Evolutionary conservation across 2,329 filamentous ascomycete genomes (phyloP), one percentile per base, ranked within the genome.

Genomic region (Cephalotrichum gorgonifer): DNA sequence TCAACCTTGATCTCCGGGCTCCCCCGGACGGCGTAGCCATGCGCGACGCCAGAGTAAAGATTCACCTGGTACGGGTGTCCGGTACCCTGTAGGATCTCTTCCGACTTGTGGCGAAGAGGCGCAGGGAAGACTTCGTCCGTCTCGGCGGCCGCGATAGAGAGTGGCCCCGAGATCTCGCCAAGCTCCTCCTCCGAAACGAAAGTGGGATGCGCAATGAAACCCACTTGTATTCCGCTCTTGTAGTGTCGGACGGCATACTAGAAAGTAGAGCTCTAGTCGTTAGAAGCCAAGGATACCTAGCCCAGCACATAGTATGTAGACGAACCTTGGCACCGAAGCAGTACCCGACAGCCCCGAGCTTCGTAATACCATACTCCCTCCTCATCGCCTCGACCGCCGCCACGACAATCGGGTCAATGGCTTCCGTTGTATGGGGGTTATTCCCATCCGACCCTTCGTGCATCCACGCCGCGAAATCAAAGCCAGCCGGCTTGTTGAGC

Each of bases 161-260:
- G 65, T 1, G 85, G 85, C 0, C 78, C 80, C 17, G 71, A 70
- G 57, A 88, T 82, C 43, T 73, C 76, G 14, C 68, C 68, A 44
- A 88, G 75, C 64, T 88, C 85, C 3, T 79, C 77, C 52, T 79
- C 70, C 5, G 78, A 72, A 27, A 93, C 78, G 56, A 89, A 89
- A 23, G 80, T 86, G 1, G 88, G 88, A 64, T 93, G 88, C 2
- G 86, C 88, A 17, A 79, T 66, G 65, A 75, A 93, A 31, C 85
- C 87, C 47, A 77, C 85, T 48, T 86, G 74, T 54, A 91, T 73
- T 53, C 79, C 79, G 50, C 72, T 60, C 50, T 74, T 72, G 68
- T 74, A 74, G 70, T 83, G 85, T 39, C 88, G 80, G 48, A 76
- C 73, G 28, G 87, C 78, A 62, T 86, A 89, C 77, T 83, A 33